Conservation (phyloP, 345 rosid genomes). For the Limnanthes douglasii region DNA sequence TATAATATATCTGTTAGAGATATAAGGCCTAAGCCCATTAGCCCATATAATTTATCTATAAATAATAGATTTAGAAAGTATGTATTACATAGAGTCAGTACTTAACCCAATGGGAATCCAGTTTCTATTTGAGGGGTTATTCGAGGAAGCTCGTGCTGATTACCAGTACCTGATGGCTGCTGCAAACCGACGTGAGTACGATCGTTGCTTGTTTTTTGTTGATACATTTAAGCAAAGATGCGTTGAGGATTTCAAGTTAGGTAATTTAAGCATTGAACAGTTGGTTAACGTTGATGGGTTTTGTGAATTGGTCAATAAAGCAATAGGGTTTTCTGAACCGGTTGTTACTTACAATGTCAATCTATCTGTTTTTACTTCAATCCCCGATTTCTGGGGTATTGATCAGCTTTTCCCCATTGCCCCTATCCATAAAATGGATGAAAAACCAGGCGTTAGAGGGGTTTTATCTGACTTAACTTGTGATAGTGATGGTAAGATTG, state of each 20-base stretch:
- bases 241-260: constrained; percentile 71
- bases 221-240: constrained; percentile 80
- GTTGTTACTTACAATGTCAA: constrained; percentile 64
- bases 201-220: constrained; percentile 46
- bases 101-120: constrained; percentile 28
- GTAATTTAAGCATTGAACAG: constrained; percentile 59
- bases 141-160: constrained; percentile 50
- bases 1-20: too few relatives aligned
- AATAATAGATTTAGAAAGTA: too few relatives aligned
- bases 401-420: constrained; percentile 83
- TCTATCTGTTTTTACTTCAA: constrained; percentile 82
- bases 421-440: constrained; percentile 71
- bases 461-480: constrained; percentile 82
- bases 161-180: constrained; percentile 38
- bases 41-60: too few relatives aligned
- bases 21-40: too few relatives aligned
- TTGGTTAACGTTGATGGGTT: constrained; percentile 77
- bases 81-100: too few relatives aligned
- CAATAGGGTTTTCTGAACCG: constrained; percentile 35
- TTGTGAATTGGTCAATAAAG: constrained; percentile 51
- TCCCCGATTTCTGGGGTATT: constrained; percentile 96
- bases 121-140: constrained; percentile 36
- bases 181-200: constrained; percentile 45
- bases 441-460: constrained; percentile 59
- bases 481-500: constrained; percentile 86